Evolutionary conservation across 148 eudicot species (phyloP), one percentile per base, ranked within the genome.

Genomic region (Rhododendron mucronatum): DNA sequence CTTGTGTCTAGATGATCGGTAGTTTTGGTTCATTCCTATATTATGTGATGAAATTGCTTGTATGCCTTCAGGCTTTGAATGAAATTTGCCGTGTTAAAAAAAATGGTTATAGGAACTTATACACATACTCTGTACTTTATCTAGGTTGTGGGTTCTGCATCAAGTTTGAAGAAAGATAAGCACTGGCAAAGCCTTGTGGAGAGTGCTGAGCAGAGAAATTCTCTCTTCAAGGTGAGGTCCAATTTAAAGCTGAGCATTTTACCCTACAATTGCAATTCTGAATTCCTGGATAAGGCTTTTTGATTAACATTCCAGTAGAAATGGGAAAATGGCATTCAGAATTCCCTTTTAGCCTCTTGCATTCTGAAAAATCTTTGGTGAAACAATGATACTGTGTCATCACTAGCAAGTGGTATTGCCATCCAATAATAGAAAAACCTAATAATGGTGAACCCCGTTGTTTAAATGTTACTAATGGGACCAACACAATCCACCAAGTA

Each of bases 81-180:
- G 65, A 20, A 20, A 59, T 7, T 21, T 59, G 26, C 65, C 8
- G 2, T 59, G n/a, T 59, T 1, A 59, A 59, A 55, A 59, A 21
- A 21, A 5, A 20, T 21, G 65, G 65, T 21, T 20, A 59, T 71
- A 35, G 20, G 10, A 53, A 79, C 47, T 80, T 44, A 71, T 21
- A 30, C 57, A n/a, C 61, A 51, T 63, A 37, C 71, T 57, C 15
- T 78, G 7, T 85, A 76, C 76, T 83, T 73, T 44, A 75, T 81
- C 51, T 74, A 96, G 99, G 99, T 97, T 78, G 98, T 97, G 86
- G 99, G 99, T 37, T 94, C 95, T 76, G 98, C 95, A 65, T 88
- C 96, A 79, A 90, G 98, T 37, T 89, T 97, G 84, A 94, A 89
- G 95, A 89, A 74, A 89, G 99, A 95, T 86, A 71, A 91, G 78